Evolutionary conservation across 192 early-diverging fungal genomes (phyloP), one percentile per base, ranked within the genome.

Genomic region (Coemansia sp.): DNA sequence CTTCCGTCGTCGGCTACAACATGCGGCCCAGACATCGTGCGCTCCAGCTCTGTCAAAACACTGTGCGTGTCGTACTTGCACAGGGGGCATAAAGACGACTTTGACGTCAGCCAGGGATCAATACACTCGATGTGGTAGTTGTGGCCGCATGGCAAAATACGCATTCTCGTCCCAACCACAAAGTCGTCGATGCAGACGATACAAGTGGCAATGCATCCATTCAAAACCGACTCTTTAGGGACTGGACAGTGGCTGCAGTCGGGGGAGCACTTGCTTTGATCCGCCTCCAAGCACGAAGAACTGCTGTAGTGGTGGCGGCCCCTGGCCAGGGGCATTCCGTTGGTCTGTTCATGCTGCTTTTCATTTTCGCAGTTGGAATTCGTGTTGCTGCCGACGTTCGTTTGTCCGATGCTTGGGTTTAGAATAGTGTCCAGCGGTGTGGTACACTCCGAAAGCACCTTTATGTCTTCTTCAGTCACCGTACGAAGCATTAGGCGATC

Each of bases 121-220:
- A 84, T 77, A 57, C 83, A 84, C 27, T 76, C 80, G 10, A 75
- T 75, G 57, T 84, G 83, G 61, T 81, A 84, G 62, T 72, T 72
- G 74, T 84, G 83, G 19, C 77, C 70, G 30, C 82, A 83, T 6
- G 82, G 82, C 53, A 83, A 60, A 28, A 77, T 73, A 38, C 82
- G 73, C 75, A 77, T 74, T 50, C 67, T 70, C 36, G 70, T 69
- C 7, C 80, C 80, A 27, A 67, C 65, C 0, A 65, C 71, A 67
- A 82, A 82, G 44, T 82, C 80, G 30, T 82, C 80, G 29, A 82
- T 82, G 54, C 80, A 82, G n/a, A 82, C 75, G 37, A 73, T 77
- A 53, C 80, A 82, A 4, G 79, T 81, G 36, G 77, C 67, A 50
- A 80, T 80, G 36, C 67, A 70, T 17, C 77, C 72, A 55, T 64